Base-by-base conservation (phyloP, 768 basidiomycete genomes). In the Xerocomus brunneocitrinus region DNA sequence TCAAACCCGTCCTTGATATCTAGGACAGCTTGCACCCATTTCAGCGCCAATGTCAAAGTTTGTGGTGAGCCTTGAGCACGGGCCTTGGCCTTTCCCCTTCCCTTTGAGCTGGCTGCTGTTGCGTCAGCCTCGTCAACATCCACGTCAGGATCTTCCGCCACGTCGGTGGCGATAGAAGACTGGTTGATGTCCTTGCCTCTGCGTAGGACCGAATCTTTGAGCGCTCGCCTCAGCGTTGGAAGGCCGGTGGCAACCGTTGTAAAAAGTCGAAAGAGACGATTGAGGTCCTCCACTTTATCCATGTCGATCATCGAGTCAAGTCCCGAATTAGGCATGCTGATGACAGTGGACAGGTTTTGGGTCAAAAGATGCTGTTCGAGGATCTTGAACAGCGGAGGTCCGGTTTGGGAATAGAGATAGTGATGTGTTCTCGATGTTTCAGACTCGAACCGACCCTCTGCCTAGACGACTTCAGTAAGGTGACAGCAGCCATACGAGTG, bases 1-100 rank as follows among this genome's bases (percentile, higher is more conserved):
- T 98, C 92, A 64, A 97, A 92, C 64, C 82, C 89, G 70, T 98
- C 94, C 71, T 98, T 98, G 51, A 98, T 75, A 55, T 86, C 83
- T 12, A 99, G 75, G 14, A 97, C 87, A 59, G 87, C 84, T 67
- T 95, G 86, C 0, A 98, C 95, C 97, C 97, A 99, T 66, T 83
- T 85, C 50, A 95, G 72, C 5, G 95, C 97, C 28, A 81, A 62
- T 12, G 73, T 67, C 22, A 85, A 69, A 0, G 83, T 73, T 70
- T 54, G 73, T 63, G 39, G 72, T 60, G 35, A 66, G 60, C 31
- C 70, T 64, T 56, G 77, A 76, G 54, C 68, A 52, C 75, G 79
- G 55, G 66, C 74, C 70, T 79, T 86, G 25, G 74, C 76, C 69
- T 79, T 86, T 9, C 73, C 77, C 73, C 79, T 90, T 50, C 70